phyloP scores from a whole-genome alignment of 768 basidiomycete genomes.

The Lactarius psammicola region DNA sequence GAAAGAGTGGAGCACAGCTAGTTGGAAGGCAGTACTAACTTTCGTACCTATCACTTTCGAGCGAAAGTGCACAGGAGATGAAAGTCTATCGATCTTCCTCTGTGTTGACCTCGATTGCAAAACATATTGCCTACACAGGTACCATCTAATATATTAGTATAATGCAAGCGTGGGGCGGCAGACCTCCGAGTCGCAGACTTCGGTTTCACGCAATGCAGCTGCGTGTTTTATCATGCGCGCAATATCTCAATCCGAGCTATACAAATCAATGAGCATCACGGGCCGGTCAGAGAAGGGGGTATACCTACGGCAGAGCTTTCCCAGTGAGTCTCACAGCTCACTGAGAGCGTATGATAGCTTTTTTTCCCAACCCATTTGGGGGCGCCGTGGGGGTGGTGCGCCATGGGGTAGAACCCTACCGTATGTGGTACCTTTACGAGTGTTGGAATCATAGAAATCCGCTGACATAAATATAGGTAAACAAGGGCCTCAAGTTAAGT shows the following conservation, averaged over 20 bases:
- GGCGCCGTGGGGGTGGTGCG: too few relatives aligned
- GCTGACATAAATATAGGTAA: too few relatives aligned
- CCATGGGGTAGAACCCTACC: too few relatives aligned
- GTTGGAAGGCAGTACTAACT: too few relatives aligned
- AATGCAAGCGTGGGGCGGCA: background rate
- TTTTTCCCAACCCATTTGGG: too few relatives aligned
- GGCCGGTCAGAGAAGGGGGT: background rate
- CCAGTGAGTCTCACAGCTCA: slow-evolving; percentile 59
- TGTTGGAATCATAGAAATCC: too few relatives aligned
- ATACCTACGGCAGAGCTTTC: slow-evolving; percentile 69
- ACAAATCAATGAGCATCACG: slow-evolving; percentile 40
- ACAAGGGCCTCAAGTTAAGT: too few relatives aligned
- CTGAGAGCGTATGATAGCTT: slow-evolving; percentile 51
- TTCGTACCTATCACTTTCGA: slow-evolving; percentile 20
- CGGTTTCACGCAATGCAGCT: slow-evolving; percentile 30
- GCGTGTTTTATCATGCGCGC: slow-evolving; percentile 72
- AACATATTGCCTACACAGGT: slow-evolving; percentile 31
- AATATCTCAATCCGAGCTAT: slow-evolving; percentile 74
- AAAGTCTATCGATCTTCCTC: slow-evolving; percentile 24
- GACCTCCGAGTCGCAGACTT: slow-evolving; percentile 29
- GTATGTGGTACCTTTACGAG: too few relatives aligned
- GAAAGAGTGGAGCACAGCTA: too few relatives aligned
- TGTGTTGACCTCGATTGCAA: slow-evolving; percentile 19
- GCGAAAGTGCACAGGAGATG: slow-evolving; percentile 22
- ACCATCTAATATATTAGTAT: background rate